Percentiles rank a stretch among this genome's conserved stretches.
Evolutionary conservation across 2,329 filamentous ascomycete genomes (phyloP).

Genomic region (Zasmidium citrigriseum): DNA sequence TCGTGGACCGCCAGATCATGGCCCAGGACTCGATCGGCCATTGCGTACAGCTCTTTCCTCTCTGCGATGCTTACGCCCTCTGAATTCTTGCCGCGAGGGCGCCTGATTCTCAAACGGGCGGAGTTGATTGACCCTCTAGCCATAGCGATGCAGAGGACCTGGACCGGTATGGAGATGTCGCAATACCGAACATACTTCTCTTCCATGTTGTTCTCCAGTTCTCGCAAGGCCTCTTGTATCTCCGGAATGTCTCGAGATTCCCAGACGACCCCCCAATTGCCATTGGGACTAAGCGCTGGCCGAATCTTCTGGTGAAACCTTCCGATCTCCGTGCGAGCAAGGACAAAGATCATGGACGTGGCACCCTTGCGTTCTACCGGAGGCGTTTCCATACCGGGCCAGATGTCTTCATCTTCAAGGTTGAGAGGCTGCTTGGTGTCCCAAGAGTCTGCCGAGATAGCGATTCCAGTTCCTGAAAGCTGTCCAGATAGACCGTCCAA

Average conservation of each 20-base stretch:
- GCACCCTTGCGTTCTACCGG: constrained; percentile 48
- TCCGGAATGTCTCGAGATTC: constrained; percentile 15
- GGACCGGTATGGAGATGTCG: constrained; percentile 44
- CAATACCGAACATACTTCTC: constrained; percentile 48
- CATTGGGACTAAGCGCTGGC: constrained; percentile 13
- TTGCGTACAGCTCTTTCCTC: constrained; percentile 42
- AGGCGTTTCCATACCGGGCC: constrained; percentile 50
- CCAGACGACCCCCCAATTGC: constrained; percentile 23
- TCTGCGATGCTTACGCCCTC: constrained; percentile 34
- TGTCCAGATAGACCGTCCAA: constrained; percentile 49
- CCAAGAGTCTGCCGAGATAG: constrained; percentile 30
- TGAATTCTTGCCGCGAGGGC: constrained; percentile 39
- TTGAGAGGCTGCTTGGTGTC: constrained; percentile 37
- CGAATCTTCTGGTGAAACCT: constrained; percentile 38
- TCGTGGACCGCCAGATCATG: constrained; percentile 44
- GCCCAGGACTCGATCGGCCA: constrained; percentile 44
- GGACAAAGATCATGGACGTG: constrained; percentile 55
- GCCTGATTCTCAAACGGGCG: constrained; percentile 49
- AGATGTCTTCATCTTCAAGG: constrained; percentile 39
- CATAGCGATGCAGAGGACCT: constrained; percentile 48
- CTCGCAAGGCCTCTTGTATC: constrained; percentile 35
- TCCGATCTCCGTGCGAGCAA: constrained; percentile 45
- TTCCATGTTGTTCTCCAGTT: constrained; percentile 46
- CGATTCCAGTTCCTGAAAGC: constrained; percentile 33
- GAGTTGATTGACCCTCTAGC: constrained; percentile 45